Evolutionary conservation across 2,329 filamentous ascomycete genomes (phyloP).

Genomic region (Ophiostoma sp.): DNA sequence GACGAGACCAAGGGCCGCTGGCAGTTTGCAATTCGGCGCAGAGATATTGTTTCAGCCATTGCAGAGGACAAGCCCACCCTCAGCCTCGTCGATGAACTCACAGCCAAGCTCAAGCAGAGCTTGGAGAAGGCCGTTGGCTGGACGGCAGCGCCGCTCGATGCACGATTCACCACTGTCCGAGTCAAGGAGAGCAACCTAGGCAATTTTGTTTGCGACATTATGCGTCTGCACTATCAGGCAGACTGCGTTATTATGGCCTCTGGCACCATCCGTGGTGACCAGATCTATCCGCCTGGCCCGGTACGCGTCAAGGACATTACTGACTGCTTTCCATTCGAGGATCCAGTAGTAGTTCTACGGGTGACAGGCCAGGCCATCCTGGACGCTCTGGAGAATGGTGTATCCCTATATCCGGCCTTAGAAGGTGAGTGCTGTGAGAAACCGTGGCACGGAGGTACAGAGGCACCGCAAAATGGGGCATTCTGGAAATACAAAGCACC

Average conservation of each 20-base stretch:
- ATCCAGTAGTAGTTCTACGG: constrained; percentile 77
- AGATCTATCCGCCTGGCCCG: constrained; percentile 80
- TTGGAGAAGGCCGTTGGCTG: constrained; percentile 82
- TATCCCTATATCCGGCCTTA: constrained; percentile 76
- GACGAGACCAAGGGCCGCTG: constrained; percentile 38
- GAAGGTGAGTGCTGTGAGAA: constrained; percentile 55
- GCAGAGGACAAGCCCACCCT: constrained; percentile 62
- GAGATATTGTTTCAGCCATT: constrained; percentile 71
- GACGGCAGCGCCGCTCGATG: constrained; percentile 79
- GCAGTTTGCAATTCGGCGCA: constrained; percentile 75
- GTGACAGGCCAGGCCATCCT: constrained; percentile 71
- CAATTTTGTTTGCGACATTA: constrained; percentile 90
- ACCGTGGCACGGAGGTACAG: neutral
- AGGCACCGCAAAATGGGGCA: neutral
- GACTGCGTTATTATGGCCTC: constrained; percentile 84
- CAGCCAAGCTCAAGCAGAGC: constrained; percentile 70
- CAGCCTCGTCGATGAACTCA: constrained; percentile 66
- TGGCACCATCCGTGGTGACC: constrained; percentile 83
- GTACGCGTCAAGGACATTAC: constrained; percentile 79
- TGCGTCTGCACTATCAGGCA: constrained; percentile 77
- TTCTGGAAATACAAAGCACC: neutral
- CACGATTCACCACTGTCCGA: constrained; percentile 80
- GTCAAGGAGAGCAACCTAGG: constrained; percentile 78
- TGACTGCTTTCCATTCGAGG: constrained; percentile 89
- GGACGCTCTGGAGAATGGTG: constrained; percentile 81